These are phyloP conservation scores for Quercus lobata DNA, from an alignment of 331 rosid genomes.

Conservation along the genomic window DNA sequence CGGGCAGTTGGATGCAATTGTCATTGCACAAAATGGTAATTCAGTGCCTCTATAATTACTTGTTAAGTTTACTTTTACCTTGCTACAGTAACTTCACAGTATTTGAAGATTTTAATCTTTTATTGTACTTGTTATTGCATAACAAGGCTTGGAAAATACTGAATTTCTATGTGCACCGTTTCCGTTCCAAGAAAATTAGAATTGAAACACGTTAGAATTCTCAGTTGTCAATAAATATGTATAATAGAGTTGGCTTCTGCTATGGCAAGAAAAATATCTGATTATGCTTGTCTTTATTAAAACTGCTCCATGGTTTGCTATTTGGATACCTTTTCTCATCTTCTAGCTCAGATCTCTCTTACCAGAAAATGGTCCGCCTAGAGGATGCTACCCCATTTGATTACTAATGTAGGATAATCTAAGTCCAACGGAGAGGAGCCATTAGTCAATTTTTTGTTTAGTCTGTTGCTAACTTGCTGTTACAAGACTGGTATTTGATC, in stretches of 20 bases:
- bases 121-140: background rate
- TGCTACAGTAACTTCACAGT: background rate
- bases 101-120: background rate
- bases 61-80: background rate
- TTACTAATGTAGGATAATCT: too few species aligned
- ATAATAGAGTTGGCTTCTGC: background rate
- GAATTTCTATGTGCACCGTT: too few species aligned
- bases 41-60: background rate
- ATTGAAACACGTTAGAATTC: too few species aligned
- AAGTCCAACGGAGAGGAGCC: too few species aligned
- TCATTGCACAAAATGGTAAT: conserved; percentile 90
- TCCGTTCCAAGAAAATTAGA: too few species aligned
- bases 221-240: background rate
- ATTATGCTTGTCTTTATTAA: background rate
- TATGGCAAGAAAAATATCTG: background rate
- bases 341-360: background rate
- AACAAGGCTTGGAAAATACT: background rate
- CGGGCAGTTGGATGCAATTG: conserved; percentile 79
- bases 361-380: background rate
- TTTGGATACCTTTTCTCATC: background rate
- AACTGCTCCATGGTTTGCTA: background rate
- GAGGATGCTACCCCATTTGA: background rate
- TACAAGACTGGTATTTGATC: too few species aligned
- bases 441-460: too few species aligned
- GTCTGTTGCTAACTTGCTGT: too few species aligned